Conservation (phyloP, 257 asterid genomes). For the Ophiorrhiza pumila region DNA sequence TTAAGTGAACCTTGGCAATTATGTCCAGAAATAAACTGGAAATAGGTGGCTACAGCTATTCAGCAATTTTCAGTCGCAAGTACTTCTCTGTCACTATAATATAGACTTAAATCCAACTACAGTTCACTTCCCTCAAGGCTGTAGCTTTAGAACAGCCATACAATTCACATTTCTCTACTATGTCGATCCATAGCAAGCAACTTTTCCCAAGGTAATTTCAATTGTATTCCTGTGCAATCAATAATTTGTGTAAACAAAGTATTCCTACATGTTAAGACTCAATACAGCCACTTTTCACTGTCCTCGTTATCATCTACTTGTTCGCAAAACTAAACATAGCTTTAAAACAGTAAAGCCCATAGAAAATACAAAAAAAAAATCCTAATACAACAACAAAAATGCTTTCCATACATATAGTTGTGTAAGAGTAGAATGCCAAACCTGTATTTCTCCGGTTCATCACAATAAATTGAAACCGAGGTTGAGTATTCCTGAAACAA, state of each 20-base stretch:
- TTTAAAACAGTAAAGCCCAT: neutral
- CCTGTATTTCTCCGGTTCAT: conserved; percentile 90
- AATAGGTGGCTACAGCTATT: neutral
- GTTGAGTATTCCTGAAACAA: conserved; percentile 70
- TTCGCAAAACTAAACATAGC: neutral
- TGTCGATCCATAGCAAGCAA: neutral
- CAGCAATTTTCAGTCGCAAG: neutral
- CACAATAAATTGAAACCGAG: conserved; percentile 85
- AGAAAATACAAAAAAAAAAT: neutral
- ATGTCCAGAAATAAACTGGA: neutral
- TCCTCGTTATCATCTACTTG: neutral
- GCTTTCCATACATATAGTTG: neutral
- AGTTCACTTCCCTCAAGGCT: neutral
- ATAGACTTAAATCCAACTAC: neutral
- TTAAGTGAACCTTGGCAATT: neutral
- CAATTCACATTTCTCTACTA: neutral
- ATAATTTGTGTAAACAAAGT: neutral
- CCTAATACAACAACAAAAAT: neutral
- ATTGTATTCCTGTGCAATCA: no score
- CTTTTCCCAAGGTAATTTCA: neutral
- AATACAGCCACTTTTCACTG: neutral
- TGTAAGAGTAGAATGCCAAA: conserved; percentile 15
- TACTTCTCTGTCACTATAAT: neutral
- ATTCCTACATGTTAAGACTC: neutral
- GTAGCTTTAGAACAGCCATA: neutral